Evolutionary conservation across 192 early-diverging fungal genomes (phyloP).

Genomic region (Thoreauomyces humboldtii): DNA sequence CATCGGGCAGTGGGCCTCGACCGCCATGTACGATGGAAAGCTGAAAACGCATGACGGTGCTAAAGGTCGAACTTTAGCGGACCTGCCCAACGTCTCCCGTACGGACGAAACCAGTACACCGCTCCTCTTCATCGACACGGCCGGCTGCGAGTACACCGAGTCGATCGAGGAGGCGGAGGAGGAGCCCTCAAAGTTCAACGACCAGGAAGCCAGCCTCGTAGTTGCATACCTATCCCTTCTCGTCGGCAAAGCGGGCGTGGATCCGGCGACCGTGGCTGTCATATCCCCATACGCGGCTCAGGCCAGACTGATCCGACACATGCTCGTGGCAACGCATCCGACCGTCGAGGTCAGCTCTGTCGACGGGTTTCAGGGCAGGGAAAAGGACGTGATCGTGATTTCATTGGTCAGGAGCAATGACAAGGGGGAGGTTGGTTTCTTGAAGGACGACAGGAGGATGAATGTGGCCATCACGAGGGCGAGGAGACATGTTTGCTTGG

Average conservation of each 20-base stretch:
- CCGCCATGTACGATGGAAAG: conserved; percentile 66
- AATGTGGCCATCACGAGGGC: conserved; percentile 92
- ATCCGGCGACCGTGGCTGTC: conserved; percentile 67
- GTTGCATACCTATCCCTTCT: conserved; percentile 61
- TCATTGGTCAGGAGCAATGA: conserved; percentile 80
- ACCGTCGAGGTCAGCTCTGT: conserved; percentile 79
- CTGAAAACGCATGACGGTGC: conserved; percentile 69
- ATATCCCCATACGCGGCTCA: conserved; percentile 74
- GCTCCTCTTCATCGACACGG: conserved; percentile 72
- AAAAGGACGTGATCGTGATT: conserved; percentile 83
- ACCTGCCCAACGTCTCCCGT: conserved; percentile 54
- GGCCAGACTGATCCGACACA: conserved; percentile 23
- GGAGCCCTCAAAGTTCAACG: conserved; percentile 66
- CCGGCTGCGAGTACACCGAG: conserved; percentile 38
- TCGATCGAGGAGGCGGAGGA: conserved; percentile 41
- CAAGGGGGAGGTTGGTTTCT: conserved; percentile 76
- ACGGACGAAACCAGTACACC: conserved; percentile 65
- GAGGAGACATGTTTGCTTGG: conserved; percentile 78
- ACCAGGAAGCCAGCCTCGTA: conserved; percentile 69
- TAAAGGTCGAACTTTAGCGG: conserved; percentile 57
- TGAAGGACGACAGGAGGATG: conserved; percentile 74
- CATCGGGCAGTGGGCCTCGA: conserved; percentile 74
- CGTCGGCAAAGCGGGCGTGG: conserved; percentile 62
- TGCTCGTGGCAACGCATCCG: too few species aligned
- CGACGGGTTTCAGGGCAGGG: conserved; percentile 90